Conservation (phyloP, 2,329 filamentous ascomycete species). For the Pyricularia sp. region DNA sequence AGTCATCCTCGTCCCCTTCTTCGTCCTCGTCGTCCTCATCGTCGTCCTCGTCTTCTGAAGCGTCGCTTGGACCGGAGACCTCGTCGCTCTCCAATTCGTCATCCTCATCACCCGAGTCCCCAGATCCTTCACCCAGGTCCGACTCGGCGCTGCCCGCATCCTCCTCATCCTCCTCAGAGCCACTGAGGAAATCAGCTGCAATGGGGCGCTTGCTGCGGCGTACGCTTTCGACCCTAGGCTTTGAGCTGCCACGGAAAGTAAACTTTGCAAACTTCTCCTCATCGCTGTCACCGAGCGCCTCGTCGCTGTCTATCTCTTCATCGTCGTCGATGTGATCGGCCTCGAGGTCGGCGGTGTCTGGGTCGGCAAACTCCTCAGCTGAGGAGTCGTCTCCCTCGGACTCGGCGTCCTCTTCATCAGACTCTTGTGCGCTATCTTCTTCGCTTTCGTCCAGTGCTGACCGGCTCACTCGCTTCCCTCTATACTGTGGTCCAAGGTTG, state of each 20-base stretch:
- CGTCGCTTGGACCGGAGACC: slow-evolving; percentile 18
- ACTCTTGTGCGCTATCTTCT: slow-evolving; percentile 35
- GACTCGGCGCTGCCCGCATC: slow-evolving; percentile 14
- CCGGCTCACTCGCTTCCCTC: slow-evolving; percentile 66
- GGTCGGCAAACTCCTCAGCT: slow-evolving; percentile 39
- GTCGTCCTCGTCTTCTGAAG: slow-evolving; percentile 15
- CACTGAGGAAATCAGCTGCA: slow-evolving; percentile 50
- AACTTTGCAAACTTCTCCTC: slow-evolving; percentile 73
- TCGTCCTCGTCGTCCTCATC: slow-evolving; percentile 25
- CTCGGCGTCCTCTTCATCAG: slow-evolving; percentile 32
- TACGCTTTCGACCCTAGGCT: slow-evolving; percentile 28
- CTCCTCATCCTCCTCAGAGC: slow-evolving; percentile 27
- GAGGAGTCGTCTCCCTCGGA: slow-evolving; percentile 24
- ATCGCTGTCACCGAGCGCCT: slow-evolving; percentile 76
- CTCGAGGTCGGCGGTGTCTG: slow-evolving; percentile 43
- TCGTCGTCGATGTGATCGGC: slow-evolving; percentile 46
- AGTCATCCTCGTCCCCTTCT: slow-evolving; percentile 23
- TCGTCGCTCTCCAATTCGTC: slow-evolving; percentile 20
- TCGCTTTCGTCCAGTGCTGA: slow-evolving; percentile 51
- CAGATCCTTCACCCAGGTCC: neutral
- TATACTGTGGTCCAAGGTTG: slow-evolving; percentile 69
- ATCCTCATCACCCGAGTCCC: slow-evolving; percentile 13
- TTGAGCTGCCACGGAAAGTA: slow-evolving; percentile 50
- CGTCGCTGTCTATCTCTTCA: slow-evolving; percentile 52
- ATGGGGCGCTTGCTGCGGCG: slow-evolving; percentile 31